Base-by-base conservation (phyloP, 805 yeast species). In the Candida verbasci region DNA sequence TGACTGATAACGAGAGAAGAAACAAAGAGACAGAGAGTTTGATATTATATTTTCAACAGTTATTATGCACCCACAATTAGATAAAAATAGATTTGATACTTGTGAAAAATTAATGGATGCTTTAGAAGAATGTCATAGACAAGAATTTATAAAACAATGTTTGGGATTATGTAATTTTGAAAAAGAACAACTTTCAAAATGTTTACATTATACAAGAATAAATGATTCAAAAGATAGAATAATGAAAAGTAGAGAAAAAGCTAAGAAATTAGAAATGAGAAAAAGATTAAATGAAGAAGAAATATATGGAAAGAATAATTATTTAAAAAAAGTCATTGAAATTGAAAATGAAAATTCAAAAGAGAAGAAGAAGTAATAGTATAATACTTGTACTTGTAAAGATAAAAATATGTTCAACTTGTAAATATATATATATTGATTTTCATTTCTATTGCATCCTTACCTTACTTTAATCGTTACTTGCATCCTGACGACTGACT, bases 41-140 rank as follows among this genome's bases (percentile, higher is more conserved):
- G n/a, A n/a, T n/a, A n/a, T n/a, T n/a, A n/a, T n/a, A n/a, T n/a
- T n/a, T n/a, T n/a, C n/a, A n/a, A n/a, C n/a, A n/a, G n/a, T n/a
- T n/a, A 10, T 6, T 45, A 26, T 9, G 73, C 74, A 68, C 43
- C 73, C 74, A 6, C 72, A 67, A 42, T 53, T 68, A 44, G 73
- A 68, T 48, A 61, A 53, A 44, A 58, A 56, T 42, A 52, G 72
- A 39, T 66, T 67, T 42, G 66, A 60, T 31, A 59, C 83, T 14
- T 91, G 98, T 58, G 78, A 75, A 35, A 85, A 82, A 43, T 72
- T 87, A 27, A 87, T 93, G 56, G 80, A 82, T 43, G 96, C 95
- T 0, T 72, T 91, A 5, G 95, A 91, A 50, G 82, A 86, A 54
- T 91, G 98, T 56, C 96, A 89, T 51, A 72, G 77, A 40, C 71